Base-by-base conservation (phyloP, 768 basidiomycete species). In the Hirschioporus abietinus region DNA sequence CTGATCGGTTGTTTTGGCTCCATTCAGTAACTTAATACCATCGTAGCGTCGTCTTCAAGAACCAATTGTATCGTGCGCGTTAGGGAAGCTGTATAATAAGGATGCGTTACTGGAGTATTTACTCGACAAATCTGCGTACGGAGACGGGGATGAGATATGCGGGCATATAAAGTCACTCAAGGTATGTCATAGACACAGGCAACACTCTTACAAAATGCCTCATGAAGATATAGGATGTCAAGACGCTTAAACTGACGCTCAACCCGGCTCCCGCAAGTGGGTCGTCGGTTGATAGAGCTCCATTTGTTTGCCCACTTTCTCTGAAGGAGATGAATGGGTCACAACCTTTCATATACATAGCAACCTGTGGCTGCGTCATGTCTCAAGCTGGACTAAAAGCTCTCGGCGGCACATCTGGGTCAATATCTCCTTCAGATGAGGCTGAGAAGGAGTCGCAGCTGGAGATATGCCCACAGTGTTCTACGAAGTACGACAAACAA, bases 51-150 rank as follows among this genome's bases (percentile, higher is more conserved):
- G 88, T n/a, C 82, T 99, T 1, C 88, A 89, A 72, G 88, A 93
- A 67, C 97, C 97, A 0, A 81, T 98, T 6, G 97, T 98, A 0
- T 89, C 95, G 0, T 96, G 95, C 77, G 88, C 88, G 0, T 83
- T 98, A 0, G 97, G 97, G 12, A 96, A 96, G 76, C 80, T 99
- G 0, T 99, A 98, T 75, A 99, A 98, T 78, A 97, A 96, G 74
- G 96, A 96, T 71, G 87, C 96, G 0, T 81, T 99, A 27, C 85
- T 99, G 57, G 93, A 97, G 75, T 96, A 89, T 77, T 82, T 98
- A 35, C 78, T 99, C 18, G 92, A 96, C 75, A 88, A 86, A 71
- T 79, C 85, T 3, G 83, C 88, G 1, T 96, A 95, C 75, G 94
- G 96, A 7, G 97, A 99, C 70, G 96, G 95, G 0, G 90, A 91